Conservation (phyloP, 768 basidiomycete species). For the Pisolithus orientalis region DNA sequence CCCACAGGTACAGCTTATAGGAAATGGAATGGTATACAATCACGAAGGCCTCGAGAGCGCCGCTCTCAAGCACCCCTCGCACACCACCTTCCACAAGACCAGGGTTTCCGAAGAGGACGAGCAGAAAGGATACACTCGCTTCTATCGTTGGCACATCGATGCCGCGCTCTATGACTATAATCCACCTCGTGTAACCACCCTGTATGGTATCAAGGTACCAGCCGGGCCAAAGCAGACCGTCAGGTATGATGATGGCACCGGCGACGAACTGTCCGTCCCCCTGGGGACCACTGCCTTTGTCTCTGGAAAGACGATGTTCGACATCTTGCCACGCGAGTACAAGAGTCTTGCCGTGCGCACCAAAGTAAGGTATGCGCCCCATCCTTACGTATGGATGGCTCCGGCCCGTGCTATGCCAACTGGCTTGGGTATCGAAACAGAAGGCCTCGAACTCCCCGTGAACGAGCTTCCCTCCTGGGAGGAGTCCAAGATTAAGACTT, state of each 20-base stretch:
- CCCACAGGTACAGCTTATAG: conserved; percentile 89
- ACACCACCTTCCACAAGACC: conserved; percentile 85
- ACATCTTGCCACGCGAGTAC: conserved; percentile 59
- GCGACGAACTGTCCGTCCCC: conserved; percentile 76
- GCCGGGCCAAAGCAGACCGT: conserved; percentile 55
- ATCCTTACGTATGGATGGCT: conserved; percentile 90
- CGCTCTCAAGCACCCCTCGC: conserved; percentile 79
- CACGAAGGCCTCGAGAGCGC: conserved; percentile 77
- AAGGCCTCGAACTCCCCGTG: conserved; percentile 62
- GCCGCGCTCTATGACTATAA: conserved; percentile 74
- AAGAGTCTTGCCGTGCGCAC: conserved; percentile 79
- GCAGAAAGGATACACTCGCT: conserved; percentile 71
- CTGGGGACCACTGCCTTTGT: conserved; percentile 85
- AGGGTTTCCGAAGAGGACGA: conserved; percentile 68
- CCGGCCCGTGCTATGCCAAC: conserved; percentile 67
- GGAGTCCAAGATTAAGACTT: conserved; percentile 63
- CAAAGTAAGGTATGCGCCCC: conserved; percentile 74
- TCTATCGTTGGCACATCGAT: conserved; percentile 92
- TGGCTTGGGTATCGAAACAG: conserved; percentile 76
- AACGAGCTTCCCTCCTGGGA: conserved; percentile 79
- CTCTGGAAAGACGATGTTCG: conserved; percentile 79
- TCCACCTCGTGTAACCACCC: conserved; percentile 79
- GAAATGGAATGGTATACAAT: conserved; percentile 74
- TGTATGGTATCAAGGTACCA: conserved; percentile 75
- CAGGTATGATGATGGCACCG: conserved; percentile 83